Evolutionary conservation across 2,329 filamentous ascomycete genomes (phyloP).

Genomic region (Talaromyces funiculosus): DNA sequence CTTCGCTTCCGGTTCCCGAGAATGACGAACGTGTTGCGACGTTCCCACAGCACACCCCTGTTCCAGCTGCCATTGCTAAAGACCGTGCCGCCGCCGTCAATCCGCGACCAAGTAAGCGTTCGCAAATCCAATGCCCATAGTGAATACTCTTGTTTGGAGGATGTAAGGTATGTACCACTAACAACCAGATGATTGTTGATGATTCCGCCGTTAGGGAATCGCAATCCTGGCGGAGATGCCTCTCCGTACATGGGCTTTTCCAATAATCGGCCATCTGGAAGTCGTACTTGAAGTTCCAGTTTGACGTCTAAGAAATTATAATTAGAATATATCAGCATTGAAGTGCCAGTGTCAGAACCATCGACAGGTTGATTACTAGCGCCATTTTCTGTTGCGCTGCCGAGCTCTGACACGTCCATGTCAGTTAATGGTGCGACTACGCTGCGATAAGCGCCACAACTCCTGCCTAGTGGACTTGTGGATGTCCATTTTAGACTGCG

Average conservation of each 20-base stretch:
- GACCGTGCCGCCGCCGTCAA: slow-evolving; percentile 88
- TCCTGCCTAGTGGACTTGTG: slow-evolving; percentile 78
- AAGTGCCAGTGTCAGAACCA: slow-evolving; percentile 41
- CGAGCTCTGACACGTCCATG: slow-evolving; percentile 41
- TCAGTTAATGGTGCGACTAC: slow-evolving; percentile 74
- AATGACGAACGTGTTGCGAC: slow-evolving; percentile 92
- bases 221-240: slow-evolving; percentile 82
- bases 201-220: slow-evolving; percentile 92
- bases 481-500: slow-evolving; percentile 93
- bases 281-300: slow-evolving; percentile 82
- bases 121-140: slow-evolving; percentile 89
- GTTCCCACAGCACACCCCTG: slow-evolving; percentile 84
- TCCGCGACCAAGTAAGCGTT: slow-evolving; percentile 86
- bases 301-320: slow-evolving; percentile 99
- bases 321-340: slow-evolving; percentile 97
- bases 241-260: slow-evolving; percentile 80
- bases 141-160: slow-evolving; percentile 96
- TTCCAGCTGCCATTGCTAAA: slow-evolving; percentile 99
- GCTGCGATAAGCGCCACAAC: slow-evolving; percentile 92
- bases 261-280: slow-evolving; percentile 73
- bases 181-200: slow-evolving; percentile 97
- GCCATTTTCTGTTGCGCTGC: slow-evolving; percentile 34
- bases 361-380: slow-evolving; percentile 31
- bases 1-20: slow-evolving; percentile 89
- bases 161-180: slow-evolving; percentile 93